These are phyloP conservation scores for Fusarium staphyleae DNA, from an alignment of 2,329 filamentous ascomycete genomes.

Conservation along the genomic window DNA sequence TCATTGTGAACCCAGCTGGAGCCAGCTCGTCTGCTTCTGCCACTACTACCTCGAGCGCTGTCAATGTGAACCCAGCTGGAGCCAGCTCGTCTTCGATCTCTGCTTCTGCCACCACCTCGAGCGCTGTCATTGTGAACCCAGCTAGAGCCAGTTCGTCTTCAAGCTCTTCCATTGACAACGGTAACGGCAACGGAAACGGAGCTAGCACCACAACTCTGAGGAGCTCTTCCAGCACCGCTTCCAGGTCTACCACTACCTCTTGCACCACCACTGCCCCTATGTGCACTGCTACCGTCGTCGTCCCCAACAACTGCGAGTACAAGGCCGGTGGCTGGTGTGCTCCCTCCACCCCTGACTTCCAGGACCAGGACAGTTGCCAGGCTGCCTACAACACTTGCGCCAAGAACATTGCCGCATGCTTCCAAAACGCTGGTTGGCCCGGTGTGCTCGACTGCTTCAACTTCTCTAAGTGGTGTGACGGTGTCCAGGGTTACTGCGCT, in stretches of 20 bases:
- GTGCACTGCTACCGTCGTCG: slow-evolving; percentile 56
- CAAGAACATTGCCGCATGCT: slow-evolving; percentile 59
- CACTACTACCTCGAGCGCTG: neutral
- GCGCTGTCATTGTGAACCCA: slow-evolving; percentile 4
- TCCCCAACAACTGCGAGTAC: slow-evolving; percentile 60
- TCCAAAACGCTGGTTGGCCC: slow-evolving; percentile 59
- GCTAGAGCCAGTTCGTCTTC: slow-evolving; percentile 42
- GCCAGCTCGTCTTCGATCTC: slow-evolving; percentile 12
- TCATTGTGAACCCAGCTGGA: slow-evolving; percentile 3
- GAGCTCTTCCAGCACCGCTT: slow-evolving; percentile 36
- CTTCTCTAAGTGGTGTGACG: slow-evolving; percentile 59
- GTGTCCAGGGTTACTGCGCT: slow-evolving; percentile 54
- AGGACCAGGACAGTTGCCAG: slow-evolving; percentile 52
- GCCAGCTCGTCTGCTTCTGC: slow-evolving; percentile 30
- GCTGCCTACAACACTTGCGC: slow-evolving; percentile 53
- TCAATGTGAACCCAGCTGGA: slow-evolving; percentile 3
- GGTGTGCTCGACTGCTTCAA: slow-evolving; percentile 57
- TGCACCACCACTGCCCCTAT: slow-evolving; percentile 50
- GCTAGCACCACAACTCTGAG: slow-evolving; percentile 45
- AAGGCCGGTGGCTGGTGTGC: slow-evolving; percentile 62
- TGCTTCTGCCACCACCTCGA: neutral
- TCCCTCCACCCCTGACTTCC: slow-evolving; percentile 57
- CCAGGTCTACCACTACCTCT: slow-evolving; percentile 28
- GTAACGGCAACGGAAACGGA: slow-evolving; percentile 6
- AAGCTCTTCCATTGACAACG: slow-evolving; percentile 46